These are phyloP conservation scores for Ceratopteris richardii DNA, from an alignment of 75 land plant genomes.

Conservation along the genomic window DNA sequence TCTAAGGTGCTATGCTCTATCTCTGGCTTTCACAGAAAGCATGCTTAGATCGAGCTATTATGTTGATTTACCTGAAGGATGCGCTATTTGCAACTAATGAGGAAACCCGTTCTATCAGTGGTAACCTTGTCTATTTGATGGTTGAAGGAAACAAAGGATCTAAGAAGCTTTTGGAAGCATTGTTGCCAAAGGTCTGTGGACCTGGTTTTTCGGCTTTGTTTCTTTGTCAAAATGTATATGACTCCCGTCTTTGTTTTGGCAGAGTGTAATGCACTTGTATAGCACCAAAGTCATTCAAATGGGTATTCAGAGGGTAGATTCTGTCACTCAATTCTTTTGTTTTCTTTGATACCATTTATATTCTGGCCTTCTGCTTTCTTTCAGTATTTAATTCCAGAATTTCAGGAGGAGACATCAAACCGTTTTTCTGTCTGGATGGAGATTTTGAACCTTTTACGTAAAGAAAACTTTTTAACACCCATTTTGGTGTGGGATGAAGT, in stretches of 20 bases:
- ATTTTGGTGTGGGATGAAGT: slow-evolving; percentile 40
- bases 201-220: no score
- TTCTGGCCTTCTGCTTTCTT: no score
- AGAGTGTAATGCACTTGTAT: slow-evolving; percentile 40
- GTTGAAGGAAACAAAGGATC: slow-evolving; percentile 36
- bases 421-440: slow-evolving; percentile 32
- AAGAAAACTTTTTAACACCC: slow-evolving; percentile 34
- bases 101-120: slow-evolving; percentile 24
- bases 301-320: slow-evolving; percentile 8
- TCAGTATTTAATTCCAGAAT: no score
- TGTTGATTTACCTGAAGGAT: slow-evolving; percentile 33
- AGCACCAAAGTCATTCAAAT: slow-evolving; percentile 14
- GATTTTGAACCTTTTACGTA: slow-evolving; percentile 26
- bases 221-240: no score
- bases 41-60: slow-evolving; percentile 28
- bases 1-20: neutral
- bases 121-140: slow-evolving; percentile 25
- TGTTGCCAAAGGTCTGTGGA: slow-evolving; percentile 30
- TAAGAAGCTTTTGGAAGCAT: slow-evolving; percentile 25
- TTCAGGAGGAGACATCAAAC: slow-evolving; percentile 13
- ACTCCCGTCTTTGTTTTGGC: slow-evolving; percentile 6
- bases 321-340: no score
- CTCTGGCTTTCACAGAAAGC: slow-evolving; percentile 17
- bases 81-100: slow-evolving; percentile 30
- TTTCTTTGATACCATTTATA: no score